A percentile compares a stretch with the other conserved stretches of the same genome.
These are phyloP conservation scores for Fonsecaea erecta DNA, from an alignment of 2,329 filamentous ascomycete species.

Conservation along the genomic window DNA sequence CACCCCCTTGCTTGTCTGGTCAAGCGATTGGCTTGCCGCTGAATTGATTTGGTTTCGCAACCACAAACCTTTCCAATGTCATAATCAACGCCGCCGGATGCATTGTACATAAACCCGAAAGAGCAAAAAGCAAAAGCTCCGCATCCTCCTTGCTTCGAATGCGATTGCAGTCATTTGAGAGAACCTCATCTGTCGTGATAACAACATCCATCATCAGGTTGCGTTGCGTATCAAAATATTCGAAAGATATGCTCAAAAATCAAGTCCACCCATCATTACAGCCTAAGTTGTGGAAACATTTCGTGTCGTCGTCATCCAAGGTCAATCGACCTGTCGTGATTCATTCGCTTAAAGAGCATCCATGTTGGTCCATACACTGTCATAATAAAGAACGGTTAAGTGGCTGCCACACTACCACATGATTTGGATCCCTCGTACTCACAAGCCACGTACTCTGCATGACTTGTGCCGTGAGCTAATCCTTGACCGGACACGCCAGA, in stretches of 20 bases:
- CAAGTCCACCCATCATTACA: background rate
- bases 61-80: background rate
- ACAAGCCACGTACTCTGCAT: background rate
- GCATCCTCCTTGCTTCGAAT: slow-evolving; percentile 1
- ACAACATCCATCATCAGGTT: background rate
- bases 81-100: background rate
- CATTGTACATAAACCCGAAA: slow-evolving; percentile 2
- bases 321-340: background rate
- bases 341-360: background rate
- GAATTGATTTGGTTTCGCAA: slow-evolving; percentile 15
- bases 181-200: background rate
- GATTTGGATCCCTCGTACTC: background rate
- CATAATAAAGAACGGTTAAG: background rate
- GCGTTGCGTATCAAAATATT: background rate
- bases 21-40: background rate
- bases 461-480: background rate
- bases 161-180: background rate
- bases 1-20: background rate
- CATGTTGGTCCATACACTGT: background rate
- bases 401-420: background rate
- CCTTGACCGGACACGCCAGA: background rate
- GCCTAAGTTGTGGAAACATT: background rate
- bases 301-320: background rate
- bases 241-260: background rate
- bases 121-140: background rate